These are phyloP conservation scores for Laburnicola sp. DNA, from an alignment of 2,329 filamentous ascomycete genomes.

Conservation along the genomic window DNA sequence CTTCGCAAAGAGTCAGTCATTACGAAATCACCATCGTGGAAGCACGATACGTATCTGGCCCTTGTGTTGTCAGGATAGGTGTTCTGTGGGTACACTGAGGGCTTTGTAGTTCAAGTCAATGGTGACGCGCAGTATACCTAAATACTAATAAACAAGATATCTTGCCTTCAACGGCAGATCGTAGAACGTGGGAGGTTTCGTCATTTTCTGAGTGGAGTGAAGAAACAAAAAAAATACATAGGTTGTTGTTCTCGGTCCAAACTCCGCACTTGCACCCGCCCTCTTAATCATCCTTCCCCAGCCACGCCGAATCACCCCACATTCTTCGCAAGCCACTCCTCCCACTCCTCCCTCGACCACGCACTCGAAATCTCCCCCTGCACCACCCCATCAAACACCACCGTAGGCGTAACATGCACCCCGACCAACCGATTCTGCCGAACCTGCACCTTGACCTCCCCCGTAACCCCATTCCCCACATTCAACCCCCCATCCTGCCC, in stretches of 20 bases:
- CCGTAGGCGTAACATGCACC: conserved; percentile 89
- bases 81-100: background rate
- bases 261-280: background rate
- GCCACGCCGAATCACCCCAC: conserved; percentile 51
- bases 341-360: conserved; percentile 81
- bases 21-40: background rate
- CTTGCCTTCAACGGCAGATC: background rate
- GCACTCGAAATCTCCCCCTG: conserved; percentile 76
- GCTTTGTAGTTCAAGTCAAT: background rate
- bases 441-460: conserved; percentile 80
- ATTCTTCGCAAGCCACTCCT: conserved; percentile 75
- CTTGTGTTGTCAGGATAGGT: background rate
- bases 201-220: background rate
- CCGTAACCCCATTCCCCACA: conserved; percentile 76
- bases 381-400: conserved; percentile 83
- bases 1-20: conserved; percentile 1
- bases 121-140: background rate
- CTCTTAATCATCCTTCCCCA: background rate
- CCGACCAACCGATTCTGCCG: conserved; percentile 78
- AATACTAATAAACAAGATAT: background rate
- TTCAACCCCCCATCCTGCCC: conserved; percentile 72
- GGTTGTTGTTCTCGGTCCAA: too few relatives aligned
- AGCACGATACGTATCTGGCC: background rate
- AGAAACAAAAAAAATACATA: too few relatives aligned
- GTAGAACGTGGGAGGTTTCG: background rate